Percentiles rank a stretch among this genome's conserved stretches.
Conservation (phyloP, 2,329 filamentous ascomycete species). For the Plenodomus lindquistii region DNA sequence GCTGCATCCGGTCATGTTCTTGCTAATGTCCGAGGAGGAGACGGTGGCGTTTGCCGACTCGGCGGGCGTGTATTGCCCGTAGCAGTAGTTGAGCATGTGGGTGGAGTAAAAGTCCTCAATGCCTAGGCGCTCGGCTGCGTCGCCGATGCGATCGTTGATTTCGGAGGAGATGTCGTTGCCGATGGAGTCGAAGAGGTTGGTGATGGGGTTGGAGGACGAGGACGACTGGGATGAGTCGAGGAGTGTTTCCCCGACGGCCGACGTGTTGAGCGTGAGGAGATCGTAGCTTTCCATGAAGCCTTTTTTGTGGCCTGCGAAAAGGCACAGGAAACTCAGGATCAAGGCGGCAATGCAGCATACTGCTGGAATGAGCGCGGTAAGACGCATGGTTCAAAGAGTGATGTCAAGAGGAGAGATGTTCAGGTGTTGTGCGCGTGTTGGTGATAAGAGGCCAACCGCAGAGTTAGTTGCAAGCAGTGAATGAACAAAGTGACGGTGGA, state of each 20-base stretch:
- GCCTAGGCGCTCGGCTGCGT: slow-evolving; percentile 54
- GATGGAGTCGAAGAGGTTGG: slow-evolving; percentile 40
- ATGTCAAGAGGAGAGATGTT: background rate
- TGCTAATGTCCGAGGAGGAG: slow-evolving; percentile 45
- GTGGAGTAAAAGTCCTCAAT: slow-evolving; percentile 65
- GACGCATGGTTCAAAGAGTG: slow-evolving; percentile 45
- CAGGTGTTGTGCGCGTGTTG: background rate
- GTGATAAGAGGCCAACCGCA: too few species aligned
- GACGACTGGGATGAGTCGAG: slow-evolving; percentile 29
- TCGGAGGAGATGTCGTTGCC: slow-evolving; percentile 34
- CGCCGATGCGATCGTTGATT: slow-evolving; percentile 47
- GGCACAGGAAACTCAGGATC: slow-evolving; percentile 61
- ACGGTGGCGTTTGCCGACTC: slow-evolving; percentile 50
- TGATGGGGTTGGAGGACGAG: slow-evolving; percentile 27
- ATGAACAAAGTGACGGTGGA: background rate
- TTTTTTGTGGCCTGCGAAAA: slow-evolving; percentile 63
- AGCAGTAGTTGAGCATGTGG: slow-evolving; percentile 65
- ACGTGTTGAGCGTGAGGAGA: slow-evolving; percentile 64
- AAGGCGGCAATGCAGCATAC: slow-evolving; percentile 58
- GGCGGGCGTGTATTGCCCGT: slow-evolving; percentile 51
- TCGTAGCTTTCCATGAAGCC: slow-evolving; percentile 61
- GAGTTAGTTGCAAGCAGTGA: too few species aligned
- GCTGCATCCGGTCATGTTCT: slow-evolving; percentile 61
- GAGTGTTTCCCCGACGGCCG: slow-evolving; percentile 54
- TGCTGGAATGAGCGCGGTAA: slow-evolving; percentile 55